phyloP scores from a whole-genome alignment of 2,329 filamentous ascomycete species.

The Aspergillus sp. region DNA sequence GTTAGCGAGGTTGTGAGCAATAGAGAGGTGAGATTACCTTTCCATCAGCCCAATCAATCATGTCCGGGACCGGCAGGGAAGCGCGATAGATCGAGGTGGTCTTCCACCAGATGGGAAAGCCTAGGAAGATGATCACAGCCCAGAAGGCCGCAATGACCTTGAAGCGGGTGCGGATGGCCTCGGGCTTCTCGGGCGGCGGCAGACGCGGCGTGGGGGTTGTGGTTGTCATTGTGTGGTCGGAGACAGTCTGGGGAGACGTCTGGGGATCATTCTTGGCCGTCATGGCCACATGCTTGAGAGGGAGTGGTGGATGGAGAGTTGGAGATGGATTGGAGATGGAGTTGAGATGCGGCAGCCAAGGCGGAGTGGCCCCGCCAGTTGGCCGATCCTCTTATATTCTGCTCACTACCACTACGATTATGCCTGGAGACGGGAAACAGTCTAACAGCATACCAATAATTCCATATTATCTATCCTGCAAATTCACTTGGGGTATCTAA shows the following conservation, averaged over 20 bases:
- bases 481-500: constrained; percentile 19
- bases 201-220: constrained; percentile 36
- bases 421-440: no score
- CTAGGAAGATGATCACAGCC: constrained; percentile 78
- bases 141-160: constrained; percentile 86
- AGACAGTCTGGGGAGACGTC: constrained; percentile 28
- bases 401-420: background rate
- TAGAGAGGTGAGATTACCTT: constrained; percentile 57
- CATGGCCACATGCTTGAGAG: constrained; percentile 40
- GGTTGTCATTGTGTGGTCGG: constrained; percentile 23
- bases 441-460: no score
- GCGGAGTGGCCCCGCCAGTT: constrained; percentile 6
- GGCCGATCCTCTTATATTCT: background rate
- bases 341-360: constrained; percentile 15
- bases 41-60: constrained; percentile 90
- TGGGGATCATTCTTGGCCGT: constrained; percentile 36
- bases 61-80: constrained; percentile 75
- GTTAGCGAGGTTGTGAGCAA: background rate
- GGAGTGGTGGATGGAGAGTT: constrained; percentile 1
- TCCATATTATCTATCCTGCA: background rate
- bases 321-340: constrained; percentile 20
- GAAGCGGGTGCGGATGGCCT: constrained; percentile 69
- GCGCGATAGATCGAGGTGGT: constrained; percentile 93
- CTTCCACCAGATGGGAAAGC: constrained; percentile 92
- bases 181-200: constrained; percentile 76